Base-by-base conservation (phyloP, 1,284 basidiomycete genomes). In the Tausonia pullulans region DNA sequence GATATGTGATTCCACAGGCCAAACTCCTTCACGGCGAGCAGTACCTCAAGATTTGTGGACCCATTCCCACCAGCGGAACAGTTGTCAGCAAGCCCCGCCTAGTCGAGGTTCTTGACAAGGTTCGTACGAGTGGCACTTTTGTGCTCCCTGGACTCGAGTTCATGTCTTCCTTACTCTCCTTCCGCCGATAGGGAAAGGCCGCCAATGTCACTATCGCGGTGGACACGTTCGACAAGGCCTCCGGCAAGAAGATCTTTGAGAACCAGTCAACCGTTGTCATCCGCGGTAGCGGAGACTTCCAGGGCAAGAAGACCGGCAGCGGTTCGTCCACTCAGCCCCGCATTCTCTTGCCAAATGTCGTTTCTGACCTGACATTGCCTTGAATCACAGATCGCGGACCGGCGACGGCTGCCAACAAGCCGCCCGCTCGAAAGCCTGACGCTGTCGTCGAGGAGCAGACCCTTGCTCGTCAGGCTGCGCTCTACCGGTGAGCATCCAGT, bases 21-120 rank as follows among this genome's bases (percentile, higher is more conserved):
- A 97, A 93, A 79, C 81, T 98, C n/a, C 82, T 99, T 43, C 96
- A 99, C 76, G 95, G 95, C 66, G 95, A 99, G 76, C 96, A 98
- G 74, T 98, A 91, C 76, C 79, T 99, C 68, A 81, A 85, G 68
- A 92, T 98, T 77, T 88, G 90, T 73, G 85, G 79, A 1, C 85
- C 87, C 0, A 90, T 98, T 69, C 94, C 95, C 0, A 92, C 90
- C 0, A 86, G 82, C 68, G 94, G 84, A 3, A 85, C 86, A n/a
- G 79, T 98, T 48, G 81, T 91, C 53, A 95, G 83, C 75, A 81
- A 87, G 71, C 82, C 86, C 9, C 82, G 75, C 63, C 71, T 82
- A 53, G 68, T 78, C 52, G 76, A 78, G 66, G 77, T 79, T 2
- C 72, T 78, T 14, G 77, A 78, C 70, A 78, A 78, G 84, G 87